A percentile compares a stretch with the other conserved stretches of the same genome.
These are phyloP conservation scores for Venturia pyrina DNA, from an alignment of 2,329 filamentous ascomycete species.

Conservation along the genomic window DNA sequence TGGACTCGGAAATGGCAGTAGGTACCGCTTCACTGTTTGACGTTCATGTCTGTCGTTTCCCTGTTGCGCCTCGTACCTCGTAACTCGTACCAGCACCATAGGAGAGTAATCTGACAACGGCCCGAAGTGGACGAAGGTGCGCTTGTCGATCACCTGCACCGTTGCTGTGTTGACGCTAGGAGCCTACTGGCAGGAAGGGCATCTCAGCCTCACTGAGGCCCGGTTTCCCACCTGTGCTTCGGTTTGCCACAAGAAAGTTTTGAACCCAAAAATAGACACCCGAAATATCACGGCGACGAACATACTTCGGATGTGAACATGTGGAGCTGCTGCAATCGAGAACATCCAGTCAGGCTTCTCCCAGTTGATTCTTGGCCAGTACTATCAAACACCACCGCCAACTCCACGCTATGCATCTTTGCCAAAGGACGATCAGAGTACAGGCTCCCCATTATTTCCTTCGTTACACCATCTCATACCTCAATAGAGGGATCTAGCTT, in stretches of 20 bases:
- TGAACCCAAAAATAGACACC: too few relatives aligned
- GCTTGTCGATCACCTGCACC: neutral
- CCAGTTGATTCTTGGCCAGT: neutral
- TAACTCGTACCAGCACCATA: too few relatives aligned
- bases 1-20: neutral
- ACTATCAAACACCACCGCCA: neutral
- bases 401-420: neutral
- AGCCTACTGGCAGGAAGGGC: too few relatives aligned
- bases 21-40: neutral
- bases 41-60: neutral
- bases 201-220: too few relatives aligned
- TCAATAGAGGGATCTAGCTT: conserved; percentile 28
- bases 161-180: too few relatives aligned
- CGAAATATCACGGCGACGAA: too few relatives aligned
- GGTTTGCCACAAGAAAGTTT: too few relatives aligned
- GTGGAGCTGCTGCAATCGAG: neutral
- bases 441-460: neutral
- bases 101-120: too few relatives aligned
- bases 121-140: neutral
- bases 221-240: too few relatives aligned
- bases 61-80: neutral
- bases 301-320: neutral
- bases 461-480: neutral
- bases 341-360: neutral
- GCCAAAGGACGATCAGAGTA: neutral